phyloP scores from a whole-genome alignment of 2,329 filamentous ascomycete species.

The Ambrosiella xylebori region DNA sequence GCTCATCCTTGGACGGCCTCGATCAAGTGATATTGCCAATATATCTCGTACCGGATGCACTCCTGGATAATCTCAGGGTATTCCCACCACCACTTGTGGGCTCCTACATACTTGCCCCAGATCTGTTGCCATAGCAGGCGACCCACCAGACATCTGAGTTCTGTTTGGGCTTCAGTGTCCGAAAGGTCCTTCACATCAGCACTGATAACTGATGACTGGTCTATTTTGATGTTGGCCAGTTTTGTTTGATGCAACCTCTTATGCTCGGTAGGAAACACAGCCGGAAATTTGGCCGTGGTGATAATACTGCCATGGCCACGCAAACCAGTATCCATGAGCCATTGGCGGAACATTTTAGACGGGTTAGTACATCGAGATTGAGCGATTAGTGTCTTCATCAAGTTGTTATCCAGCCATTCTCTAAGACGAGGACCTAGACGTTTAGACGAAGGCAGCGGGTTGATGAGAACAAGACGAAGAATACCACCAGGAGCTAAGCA shows the following conservation, averaged over 20 bases:
- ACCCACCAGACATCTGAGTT: constrained; percentile 35
- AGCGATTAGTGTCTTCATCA: constrained; percentile 41
- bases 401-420: constrained; percentile 43
- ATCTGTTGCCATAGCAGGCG: constrained; percentile 43
- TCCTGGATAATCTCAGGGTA: constrained; percentile 36
- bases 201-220: background rate
- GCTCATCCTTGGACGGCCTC: constrained; percentile 28
- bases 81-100: constrained; percentile 45
- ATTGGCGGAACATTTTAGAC: constrained; percentile 37
- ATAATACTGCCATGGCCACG: constrained; percentile 29
- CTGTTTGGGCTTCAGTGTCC: constrained; percentile 23
- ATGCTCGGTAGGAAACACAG: constrained; percentile 21
- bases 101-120: constrained; percentile 37
- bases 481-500: constrained; percentile 37
- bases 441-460: constrained; percentile 38
- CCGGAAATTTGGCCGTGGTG: constrained; percentile 32
- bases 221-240: background rate
- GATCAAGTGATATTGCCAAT: constrained; percentile 42
- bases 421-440: constrained; percentile 40
- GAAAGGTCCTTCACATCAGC: background rate
- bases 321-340: constrained; percentile 39
- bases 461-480: constrained; percentile 43
- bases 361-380: constrained; percentile 43
- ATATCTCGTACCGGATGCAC: constrained; percentile 34
- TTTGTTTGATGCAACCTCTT: constrained; percentile 9